Percentiles rank a stretch among this genome's conserved stretches.
Conservation (phyloP, 805 yeast species). For the Kuraishia floccosa region DNA sequence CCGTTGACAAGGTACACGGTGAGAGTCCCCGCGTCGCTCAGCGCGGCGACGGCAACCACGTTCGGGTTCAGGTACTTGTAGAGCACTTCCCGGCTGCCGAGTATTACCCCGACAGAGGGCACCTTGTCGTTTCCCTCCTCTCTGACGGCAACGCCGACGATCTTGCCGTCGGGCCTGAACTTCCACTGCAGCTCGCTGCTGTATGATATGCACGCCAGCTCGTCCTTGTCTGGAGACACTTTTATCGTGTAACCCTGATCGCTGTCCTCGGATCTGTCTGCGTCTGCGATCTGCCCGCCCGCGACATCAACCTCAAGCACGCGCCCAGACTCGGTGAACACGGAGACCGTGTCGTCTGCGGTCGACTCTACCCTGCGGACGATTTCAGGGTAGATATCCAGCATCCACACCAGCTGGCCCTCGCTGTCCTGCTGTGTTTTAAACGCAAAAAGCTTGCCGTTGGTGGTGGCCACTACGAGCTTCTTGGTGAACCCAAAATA, state of each 20-base stretch:
- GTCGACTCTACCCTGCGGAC: conserved; percentile 3
- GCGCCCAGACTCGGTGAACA: background rate
- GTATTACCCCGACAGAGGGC: conserved; percentile 56
- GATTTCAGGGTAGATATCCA: conserved; percentile 5
- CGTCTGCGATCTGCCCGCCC: background rate
- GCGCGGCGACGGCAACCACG: conserved; percentile 38
- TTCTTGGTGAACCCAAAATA: conserved; percentile 36
- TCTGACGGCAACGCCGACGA: conserved; percentile 27
- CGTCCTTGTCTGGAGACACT: background rate
- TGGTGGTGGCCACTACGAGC: conserved; percentile 26
- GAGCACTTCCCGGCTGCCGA: conserved; percentile 61
- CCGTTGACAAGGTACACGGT: conserved; percentile 50
- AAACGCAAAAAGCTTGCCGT: conserved; percentile 30
- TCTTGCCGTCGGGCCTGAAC: conserved; percentile 15
- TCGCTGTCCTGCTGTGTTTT: conserved; percentile 20
- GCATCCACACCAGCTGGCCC: conserved; percentile 23
- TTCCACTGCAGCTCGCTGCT: conserved; percentile 1
- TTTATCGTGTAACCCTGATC: background rate
- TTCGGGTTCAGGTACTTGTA: conserved; percentile 81
- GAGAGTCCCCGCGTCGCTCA: conserved; percentile 21
- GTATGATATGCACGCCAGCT: too few relatives aligned
- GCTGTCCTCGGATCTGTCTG: background rate
- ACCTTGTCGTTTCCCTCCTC: conserved; percentile 24
- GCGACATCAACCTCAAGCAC: background rate
- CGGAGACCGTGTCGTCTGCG: conserved; percentile 2